Conservation (phyloP, 1,284 basidiomycete species). For the Sparassis latifolia region DNA sequence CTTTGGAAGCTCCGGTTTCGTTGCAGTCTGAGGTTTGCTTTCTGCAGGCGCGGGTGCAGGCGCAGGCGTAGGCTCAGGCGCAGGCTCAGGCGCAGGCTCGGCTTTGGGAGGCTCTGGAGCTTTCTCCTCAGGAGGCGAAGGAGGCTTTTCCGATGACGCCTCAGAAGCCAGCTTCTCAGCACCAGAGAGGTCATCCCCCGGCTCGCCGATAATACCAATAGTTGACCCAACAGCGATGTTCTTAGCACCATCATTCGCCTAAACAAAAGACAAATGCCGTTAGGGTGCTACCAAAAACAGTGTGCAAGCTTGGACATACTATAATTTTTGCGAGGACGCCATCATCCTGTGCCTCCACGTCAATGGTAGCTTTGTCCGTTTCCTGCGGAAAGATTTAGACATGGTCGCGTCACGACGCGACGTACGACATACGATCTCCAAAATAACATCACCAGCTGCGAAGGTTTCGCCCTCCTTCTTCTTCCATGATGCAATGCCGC, state of each 20-base stretch:
- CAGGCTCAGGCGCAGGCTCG: conserved; percentile 20
- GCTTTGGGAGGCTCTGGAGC: conserved; percentile 37
- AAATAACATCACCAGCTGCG: conserved; percentile 84
- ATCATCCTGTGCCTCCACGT: conserved; percentile 97
- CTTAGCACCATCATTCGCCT: conserved; percentile 85
- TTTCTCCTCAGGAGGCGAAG: conserved; percentile 33
- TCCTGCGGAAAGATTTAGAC: conserved; percentile 47
- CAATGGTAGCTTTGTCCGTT: conserved; percentile 99
- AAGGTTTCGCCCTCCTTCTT: conserved; percentile 93
- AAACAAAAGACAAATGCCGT: conserved; percentile 1
- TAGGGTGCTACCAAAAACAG: neutral
- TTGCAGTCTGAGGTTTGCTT: conserved; percentile 48
- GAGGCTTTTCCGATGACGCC: conserved; percentile 36
- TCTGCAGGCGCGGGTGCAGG: conserved; percentile 24
- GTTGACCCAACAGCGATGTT: conserved; percentile 78
- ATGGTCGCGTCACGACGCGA: neutral
- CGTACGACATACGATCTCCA: conserved; percentile 74
- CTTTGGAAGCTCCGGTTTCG: conserved; percentile 50
- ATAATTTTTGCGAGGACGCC: conserved; percentile 92
- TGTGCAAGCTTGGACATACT: conserved; percentile 31
- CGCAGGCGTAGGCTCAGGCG: conserved; percentile 5
- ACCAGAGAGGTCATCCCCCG: conserved; percentile 87
- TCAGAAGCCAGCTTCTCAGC: conserved; percentile 75
- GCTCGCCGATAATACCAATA: conserved; percentile 90
- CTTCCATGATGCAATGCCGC: conserved; percentile 97